Base-by-base conservation (phyloP, 805 yeast species). In the Suhomyces xylopsoci region DNA sequence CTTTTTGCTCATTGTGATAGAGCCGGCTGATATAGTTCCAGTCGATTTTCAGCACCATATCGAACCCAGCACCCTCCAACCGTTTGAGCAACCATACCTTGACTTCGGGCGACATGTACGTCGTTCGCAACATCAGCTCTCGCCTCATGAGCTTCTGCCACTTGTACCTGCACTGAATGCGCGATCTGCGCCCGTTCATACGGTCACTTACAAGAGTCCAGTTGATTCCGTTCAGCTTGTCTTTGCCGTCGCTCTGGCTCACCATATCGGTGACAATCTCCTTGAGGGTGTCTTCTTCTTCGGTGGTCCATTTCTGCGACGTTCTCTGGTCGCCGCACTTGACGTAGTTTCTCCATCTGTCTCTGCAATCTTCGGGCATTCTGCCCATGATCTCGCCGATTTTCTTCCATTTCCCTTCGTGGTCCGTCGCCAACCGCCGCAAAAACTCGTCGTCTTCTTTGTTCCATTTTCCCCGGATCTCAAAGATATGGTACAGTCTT, bases 281-380 rank as follows among this genome's bases (percentile, higher is more conserved):
- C 50, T 78, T 78, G 55, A 92, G 73, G 49, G 73, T 68, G 17
- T 73, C 77, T 65, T 92, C 97, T 62, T 90, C 97, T 34, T 80
- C 83, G 1, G 68, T 64, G 0, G 86, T 74, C 98, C 98, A 92
- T 65, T 87, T 89, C 66, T 88, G 88, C 48, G 81, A 79, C 7
- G 84, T 82, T 57, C 97, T 77, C 51, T 81, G 81, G 15, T 76
- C 77, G 22, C 97, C 97, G 73, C 97, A 93, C 68, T 92, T 92
- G 56, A 92, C 88, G 65, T 92, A 93, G 66, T 93, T 93, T 68
- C 98, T 79, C 96, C 96, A 93, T 61, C 98, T 79, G 67, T 93
- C 98, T 60, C 98, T 80, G 68, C 97, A 92, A 70, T 93, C 98
- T 64, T 93, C 98, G 0, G 98, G 97, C 98, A 93, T 93, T 62